Evolutionary conservation across 768 basidiomycete genomes (phyloP).

Genomic region (Rhizopogon vinicolor): DNA sequence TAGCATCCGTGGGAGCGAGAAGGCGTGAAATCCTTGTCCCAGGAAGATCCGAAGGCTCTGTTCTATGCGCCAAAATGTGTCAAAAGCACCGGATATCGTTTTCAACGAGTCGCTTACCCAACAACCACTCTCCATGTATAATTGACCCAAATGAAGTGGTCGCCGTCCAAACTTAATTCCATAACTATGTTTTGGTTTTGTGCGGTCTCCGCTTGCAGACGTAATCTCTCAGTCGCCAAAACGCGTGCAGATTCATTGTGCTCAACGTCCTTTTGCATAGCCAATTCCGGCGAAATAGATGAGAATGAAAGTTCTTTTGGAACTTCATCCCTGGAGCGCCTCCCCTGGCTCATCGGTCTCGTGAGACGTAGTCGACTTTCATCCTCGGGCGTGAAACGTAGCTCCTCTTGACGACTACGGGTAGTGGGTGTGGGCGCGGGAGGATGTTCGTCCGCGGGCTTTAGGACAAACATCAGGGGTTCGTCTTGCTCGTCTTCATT

Average conservation of each 20-base stretch:
- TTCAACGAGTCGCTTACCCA: constrained; percentile 48
- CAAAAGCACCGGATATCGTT: constrained; percentile 8
- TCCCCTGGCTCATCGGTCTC: constrained; percentile 44
- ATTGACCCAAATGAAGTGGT: constrained; percentile 94
- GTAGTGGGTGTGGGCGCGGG: constrained; percentile 35
- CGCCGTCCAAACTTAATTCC: constrained; percentile 91
- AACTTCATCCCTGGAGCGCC: constrained; percentile 56
- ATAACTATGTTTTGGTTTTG: constrained; percentile 95
- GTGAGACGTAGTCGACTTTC: constrained; percentile 41
- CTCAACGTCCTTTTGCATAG: constrained; percentile 44
- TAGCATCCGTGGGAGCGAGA: constrained; percentile 73
- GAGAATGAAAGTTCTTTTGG: constrained; percentile 42
- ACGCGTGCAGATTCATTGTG: constrained; percentile 73
- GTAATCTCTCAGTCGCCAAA: constrained; percentile 84
- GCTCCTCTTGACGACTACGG: constrained; percentile 29
- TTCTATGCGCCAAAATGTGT: constrained; percentile 40
- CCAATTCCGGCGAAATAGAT: constrained; percentile 31
- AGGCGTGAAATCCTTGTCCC: constrained; percentile 80
- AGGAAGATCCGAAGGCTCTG: constrained; percentile 74
- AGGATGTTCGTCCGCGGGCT: constrained; percentile 66
- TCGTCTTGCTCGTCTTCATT: constrained; percentile 88
- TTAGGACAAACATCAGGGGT: constrained; percentile 89
- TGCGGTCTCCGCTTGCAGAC: constrained; percentile 89
- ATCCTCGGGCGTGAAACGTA: constrained; percentile 30
- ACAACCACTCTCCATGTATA: constrained; percentile 93